These are phyloP conservation scores for Stereocaulon alpinum DNA, from an alignment of 495 filamentous ascomycete genomes.

Conservation along the genomic window DNA sequence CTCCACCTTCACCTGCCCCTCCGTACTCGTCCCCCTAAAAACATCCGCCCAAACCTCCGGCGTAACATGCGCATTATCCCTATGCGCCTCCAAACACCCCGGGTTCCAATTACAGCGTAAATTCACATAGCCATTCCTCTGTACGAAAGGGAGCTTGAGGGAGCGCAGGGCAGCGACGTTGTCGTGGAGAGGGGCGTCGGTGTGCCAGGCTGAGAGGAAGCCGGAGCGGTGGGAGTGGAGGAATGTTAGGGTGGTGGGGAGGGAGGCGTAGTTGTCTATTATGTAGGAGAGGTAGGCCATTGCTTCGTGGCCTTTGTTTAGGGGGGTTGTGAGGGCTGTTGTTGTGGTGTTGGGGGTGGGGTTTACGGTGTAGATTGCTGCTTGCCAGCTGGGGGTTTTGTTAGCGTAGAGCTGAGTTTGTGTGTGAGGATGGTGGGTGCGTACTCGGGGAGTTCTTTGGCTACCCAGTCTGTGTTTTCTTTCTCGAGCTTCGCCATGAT, in stretches of 20 bases:
- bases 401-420: background rate
- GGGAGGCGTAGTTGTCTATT: slow-evolving; percentile 38
- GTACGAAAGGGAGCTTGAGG: slow-evolving; percentile 34
- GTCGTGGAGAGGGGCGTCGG: slow-evolving; percentile 29
- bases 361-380: slow-evolving; percentile 51
- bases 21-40: slow-evolving; percentile 35
- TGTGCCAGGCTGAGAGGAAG: slow-evolving; percentile 34
- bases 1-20: slow-evolving; percentile 29
- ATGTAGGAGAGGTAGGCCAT: slow-evolving; percentile 44
- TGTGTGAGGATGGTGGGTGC: background rate
- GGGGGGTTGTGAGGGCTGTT: slow-evolving; percentile 22
- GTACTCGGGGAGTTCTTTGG: slow-evolving; percentile 33
- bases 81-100: slow-evolving; percentile 37
- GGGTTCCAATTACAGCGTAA: slow-evolving; percentile 37
- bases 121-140: slow-evolving; percentile 38
- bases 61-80: slow-evolving; percentile 24
- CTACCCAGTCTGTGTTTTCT: slow-evolving; percentile 35
- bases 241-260: slow-evolving; percentile 40
- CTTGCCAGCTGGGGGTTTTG: slow-evolving; percentile 30
- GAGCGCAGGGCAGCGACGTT: slow-evolving; percentile 28
- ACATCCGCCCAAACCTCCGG: slow-evolving; percentile 34
- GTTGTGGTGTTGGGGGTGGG: slow-evolving; percentile 36
- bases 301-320: slow-evolving; percentile 40
- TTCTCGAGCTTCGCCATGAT: slow-evolving; percentile 31
- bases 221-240: slow-evolving; percentile 38